These are phyloP conservation scores for Imleria badia DNA, from an alignment of 768 basidiomycete genomes.

Conservation along the genomic window DNA sequence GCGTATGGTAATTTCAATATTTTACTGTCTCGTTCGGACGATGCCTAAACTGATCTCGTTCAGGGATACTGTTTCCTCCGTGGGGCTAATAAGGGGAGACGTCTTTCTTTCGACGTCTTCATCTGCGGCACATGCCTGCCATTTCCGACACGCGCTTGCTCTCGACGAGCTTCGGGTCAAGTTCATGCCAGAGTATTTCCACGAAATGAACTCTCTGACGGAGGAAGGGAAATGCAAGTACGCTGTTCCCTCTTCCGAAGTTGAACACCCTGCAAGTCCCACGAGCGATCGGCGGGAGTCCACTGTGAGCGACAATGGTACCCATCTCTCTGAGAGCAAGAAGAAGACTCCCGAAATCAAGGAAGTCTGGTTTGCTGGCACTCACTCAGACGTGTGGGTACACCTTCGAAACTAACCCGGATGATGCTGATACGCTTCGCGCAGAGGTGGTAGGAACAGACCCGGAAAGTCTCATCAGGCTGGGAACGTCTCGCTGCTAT, in stretches of 20 bases:
- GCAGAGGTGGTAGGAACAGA: slow-evolving; percentile 24
- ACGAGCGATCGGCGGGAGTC: too few species aligned
- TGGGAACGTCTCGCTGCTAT: slow-evolving; percentile 5
- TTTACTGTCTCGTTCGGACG: neutral
- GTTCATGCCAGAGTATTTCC: slow-evolving; percentile 47
- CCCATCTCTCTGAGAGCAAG: neutral
- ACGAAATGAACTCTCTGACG: slow-evolving; percentile 25
- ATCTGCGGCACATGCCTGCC: slow-evolving; percentile 5
- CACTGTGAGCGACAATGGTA: neutral
- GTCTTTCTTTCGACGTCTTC: slow-evolving; percentile 7
- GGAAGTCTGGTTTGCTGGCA: slow-evolving; percentile 68
- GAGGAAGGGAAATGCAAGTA: slow-evolving; percentile 15
- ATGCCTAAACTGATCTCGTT: neutral
- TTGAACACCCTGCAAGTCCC: neutral
- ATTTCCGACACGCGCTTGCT: slow-evolving; percentile 18
- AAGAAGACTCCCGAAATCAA: slow-evolving; percentile 34
- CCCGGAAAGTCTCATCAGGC: neutral
- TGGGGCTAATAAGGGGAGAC: slow-evolving; percentile 7
- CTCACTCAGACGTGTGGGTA: slow-evolving; percentile 37
- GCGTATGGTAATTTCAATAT: neutral
- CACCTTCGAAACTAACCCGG: neutral
- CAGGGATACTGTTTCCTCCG: slow-evolving; percentile 17
- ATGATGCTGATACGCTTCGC: neutral
- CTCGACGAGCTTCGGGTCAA: slow-evolving; percentile 32
- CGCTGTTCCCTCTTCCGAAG: neutral